Evolutionary conservation across 441 rosid genomes (phyloP).

Genomic region (Populus trichocarpa): DNA sequence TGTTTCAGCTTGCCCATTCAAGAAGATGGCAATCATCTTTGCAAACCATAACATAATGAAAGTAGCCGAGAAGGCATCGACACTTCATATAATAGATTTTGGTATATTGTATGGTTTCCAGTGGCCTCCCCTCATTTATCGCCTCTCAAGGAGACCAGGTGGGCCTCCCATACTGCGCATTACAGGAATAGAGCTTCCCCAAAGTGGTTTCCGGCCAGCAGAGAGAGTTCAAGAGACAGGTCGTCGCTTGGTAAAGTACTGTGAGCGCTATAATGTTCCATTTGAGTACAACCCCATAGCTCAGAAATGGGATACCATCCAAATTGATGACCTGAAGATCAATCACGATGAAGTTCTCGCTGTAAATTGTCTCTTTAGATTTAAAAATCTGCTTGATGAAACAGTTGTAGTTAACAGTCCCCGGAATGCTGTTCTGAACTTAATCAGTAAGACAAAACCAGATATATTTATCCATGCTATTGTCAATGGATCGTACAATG

Average conservation of each 20-base stretch:
- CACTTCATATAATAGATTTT: constrained; percentile 56
- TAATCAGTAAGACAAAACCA: constrained; percentile 61
- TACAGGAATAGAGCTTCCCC: too few species aligned
- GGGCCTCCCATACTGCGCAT: constrained; percentile 43
- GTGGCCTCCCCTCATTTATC: constrained; percentile 43
- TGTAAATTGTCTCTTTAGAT: constrained; percentile 52
- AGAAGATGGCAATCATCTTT: constrained; percentile 24
- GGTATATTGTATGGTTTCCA: constrained; percentile 63
- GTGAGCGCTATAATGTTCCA: too few species aligned
- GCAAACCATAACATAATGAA: constrained; percentile 25
- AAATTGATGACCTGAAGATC: constrained; percentile 55
- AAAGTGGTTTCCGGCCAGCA: too few species aligned
- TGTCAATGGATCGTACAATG: constrained; percentile 43
- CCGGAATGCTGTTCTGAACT: constrained; percentile 50
- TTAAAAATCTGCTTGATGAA: constrained; percentile 59
- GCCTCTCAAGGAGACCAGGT: constrained; percentile 31
- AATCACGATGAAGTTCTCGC: constrained; percentile 42
- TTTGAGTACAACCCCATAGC: too few species aligned
- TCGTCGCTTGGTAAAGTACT: too few species aligned
- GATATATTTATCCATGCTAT: constrained; percentile 47
- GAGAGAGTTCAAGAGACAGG: too few species aligned
- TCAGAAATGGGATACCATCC: not conserved
- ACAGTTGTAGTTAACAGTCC: constrained; percentile 58
- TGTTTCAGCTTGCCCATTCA: constrained; percentile 36
- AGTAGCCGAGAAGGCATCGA: constrained; percentile 29